Percentiles rank a stretch among this genome's conserved stretches.
Evolutionary conservation across 305 asterid genomes (phyloP).

Genomic region (Nicotiana rustica): DNA sequence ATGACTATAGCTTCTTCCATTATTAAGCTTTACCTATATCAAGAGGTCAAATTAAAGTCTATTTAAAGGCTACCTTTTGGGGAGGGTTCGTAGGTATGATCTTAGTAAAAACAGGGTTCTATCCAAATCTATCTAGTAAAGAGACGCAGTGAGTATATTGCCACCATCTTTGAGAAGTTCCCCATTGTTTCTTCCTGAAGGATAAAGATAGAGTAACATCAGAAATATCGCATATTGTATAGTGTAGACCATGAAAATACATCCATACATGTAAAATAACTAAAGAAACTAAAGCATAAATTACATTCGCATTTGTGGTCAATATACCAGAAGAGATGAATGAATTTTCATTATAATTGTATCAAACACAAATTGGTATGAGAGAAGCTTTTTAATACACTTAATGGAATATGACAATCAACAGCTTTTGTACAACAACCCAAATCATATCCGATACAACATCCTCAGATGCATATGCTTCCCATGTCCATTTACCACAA

Average conservation of each 20-base stretch:
- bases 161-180: slow-evolving; percentile 58
- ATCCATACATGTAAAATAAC: not conserved
- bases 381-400: too few species aligned
- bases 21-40: too few species aligned
- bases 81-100: slow-evolving; percentile 39
- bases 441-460: slow-evolving; percentile 39
- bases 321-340: too few species aligned
- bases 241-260: not conserved
- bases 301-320: too few species aligned
- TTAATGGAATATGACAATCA: too few species aligned
- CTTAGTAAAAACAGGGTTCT: slow-evolving; percentile 77
- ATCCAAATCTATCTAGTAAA: slow-evolving; percentile 92
- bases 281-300: not conserved
- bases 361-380: too few species aligned
- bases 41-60: too few species aligned
- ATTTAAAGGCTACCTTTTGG: too few species aligned
- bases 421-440: slow-evolving; percentile 13
- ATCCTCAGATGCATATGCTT: slow-evolving; percentile 17
- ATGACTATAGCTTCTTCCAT: not conserved
- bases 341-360: too few species aligned
- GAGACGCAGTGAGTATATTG: slow-evolving; percentile 83
- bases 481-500: slow-evolving; percentile 44
- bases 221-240: not conserved
- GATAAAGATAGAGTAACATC: not conserved
- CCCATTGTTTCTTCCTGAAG: slow-evolving; percentile 79